Conservation (phyloP, 495 filamentous ascomycete species). For the Aspergillus coremiiformis region DNA sequence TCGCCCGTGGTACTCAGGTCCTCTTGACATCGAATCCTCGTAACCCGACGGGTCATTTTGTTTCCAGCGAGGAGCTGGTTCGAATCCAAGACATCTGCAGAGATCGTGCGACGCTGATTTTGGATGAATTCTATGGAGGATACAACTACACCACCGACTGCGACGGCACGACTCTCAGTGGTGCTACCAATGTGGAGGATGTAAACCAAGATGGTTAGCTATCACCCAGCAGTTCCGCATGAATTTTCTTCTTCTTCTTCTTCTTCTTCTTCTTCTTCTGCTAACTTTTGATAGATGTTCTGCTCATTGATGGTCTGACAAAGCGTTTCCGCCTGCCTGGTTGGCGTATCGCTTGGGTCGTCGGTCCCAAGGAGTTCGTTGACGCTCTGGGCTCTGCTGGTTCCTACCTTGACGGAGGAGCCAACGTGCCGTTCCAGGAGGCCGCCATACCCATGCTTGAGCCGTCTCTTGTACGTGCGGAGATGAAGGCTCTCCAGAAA, state of each 20-base stretch:
- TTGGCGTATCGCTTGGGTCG: conserved; percentile 94
- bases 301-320: conserved; percentile 92
- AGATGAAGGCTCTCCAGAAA: conserved; percentile 81
- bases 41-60: conserved; percentile 87
- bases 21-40: conserved; percentile 95
- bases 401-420: conserved; percentile 91
- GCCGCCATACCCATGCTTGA: conserved; percentile 89
- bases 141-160: conserved; percentile 92
- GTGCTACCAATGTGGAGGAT: conserved; percentile 74
- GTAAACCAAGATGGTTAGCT: conserved; percentile 54
- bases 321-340: conserved; percentile 95
- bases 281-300: conserved; percentile 51
- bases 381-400: conserved; percentile 88
- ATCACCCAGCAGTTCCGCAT: not conserved
- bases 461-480: conserved; percentile 64
- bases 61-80: conserved; percentile 70
- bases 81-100: conserved; percentile 89
- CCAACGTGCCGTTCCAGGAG: conserved; percentile 93
- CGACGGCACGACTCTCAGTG: conserved; percentile 79
- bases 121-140: conserved; percentile 95
- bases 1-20: conserved; percentile 77
- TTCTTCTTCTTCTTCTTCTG: conserved; percentile 40
- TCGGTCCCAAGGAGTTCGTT: conserved; percentile 95
- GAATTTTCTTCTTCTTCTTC: conserved; percentile 22
- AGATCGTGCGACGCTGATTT: conserved; percentile 80